These are phyloP conservation scores for Fraxinus ornus DNA, from an alignment of 305 asterid species.

Conservation along the genomic window DNA sequence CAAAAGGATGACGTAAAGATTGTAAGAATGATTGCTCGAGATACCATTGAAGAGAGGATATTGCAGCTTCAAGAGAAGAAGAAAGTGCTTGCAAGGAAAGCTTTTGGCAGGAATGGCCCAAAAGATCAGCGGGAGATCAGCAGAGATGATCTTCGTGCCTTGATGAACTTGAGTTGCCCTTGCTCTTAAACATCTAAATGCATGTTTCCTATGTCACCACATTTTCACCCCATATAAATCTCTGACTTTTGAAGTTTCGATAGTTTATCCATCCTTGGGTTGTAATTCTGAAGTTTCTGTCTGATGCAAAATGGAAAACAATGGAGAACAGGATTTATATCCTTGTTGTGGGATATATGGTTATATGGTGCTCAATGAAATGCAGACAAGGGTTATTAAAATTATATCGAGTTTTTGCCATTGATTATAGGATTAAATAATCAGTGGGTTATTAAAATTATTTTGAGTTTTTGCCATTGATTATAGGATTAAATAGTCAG, in stretches of 20 bases:
- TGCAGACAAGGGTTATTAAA: background rate
- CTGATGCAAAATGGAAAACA: background rate
- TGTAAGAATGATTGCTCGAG: conserved; percentile 70
- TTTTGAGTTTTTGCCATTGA: background rate
- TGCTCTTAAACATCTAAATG: background rate
- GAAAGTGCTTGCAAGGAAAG: conserved; percentile 61
- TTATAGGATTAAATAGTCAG: background rate
- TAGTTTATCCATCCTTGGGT: background rate
- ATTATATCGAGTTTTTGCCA: background rate
- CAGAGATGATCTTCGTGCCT: conserved; percentile 57
- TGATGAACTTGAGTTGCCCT: conserved; percentile 54
- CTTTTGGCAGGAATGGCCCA: conserved; percentile 53
- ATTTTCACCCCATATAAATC: background rate
- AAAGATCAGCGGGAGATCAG: conserved; percentile 57
- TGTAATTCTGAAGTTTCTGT: background rate
- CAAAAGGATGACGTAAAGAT: conserved; percentile 70
- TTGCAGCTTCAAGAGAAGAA: conserved; percentile 73
- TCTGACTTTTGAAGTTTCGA: background rate
- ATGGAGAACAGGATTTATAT: background rate
- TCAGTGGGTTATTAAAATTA: background rate
- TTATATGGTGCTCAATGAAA: background rate
- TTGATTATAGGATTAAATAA: background rate
- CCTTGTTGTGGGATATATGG: background rate
- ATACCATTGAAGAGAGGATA: conserved; percentile 79
- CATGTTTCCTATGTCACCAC: background rate